Evolutionary conservation across 495 filamentous ascomycete species (phyloP).

Genomic region (Aspergillus mulundensis): DNA sequence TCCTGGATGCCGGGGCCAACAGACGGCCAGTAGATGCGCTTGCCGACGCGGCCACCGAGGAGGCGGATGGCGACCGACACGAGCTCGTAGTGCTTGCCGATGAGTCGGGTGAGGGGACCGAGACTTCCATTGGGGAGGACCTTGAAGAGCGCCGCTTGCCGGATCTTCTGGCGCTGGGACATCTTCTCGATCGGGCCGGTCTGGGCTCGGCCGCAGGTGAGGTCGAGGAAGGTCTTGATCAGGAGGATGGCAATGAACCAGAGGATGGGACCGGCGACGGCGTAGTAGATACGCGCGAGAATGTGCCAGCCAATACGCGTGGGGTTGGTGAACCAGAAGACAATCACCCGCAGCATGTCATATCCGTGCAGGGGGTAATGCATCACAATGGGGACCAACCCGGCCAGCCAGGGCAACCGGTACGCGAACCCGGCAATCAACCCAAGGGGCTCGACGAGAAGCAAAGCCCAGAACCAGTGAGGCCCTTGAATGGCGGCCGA

Average conservation of each 20-base stretch:
- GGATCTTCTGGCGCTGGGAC: background rate
- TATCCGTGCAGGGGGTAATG: background rate
- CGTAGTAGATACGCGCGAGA: background rate
- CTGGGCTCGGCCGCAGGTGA: background rate
- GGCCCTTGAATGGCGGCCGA: background rate
- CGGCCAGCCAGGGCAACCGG: background rate
- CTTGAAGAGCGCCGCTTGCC: conserved; percentile 3
- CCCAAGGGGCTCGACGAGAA: background rate
- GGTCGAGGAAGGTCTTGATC: background rate
- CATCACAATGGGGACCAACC: background rate
- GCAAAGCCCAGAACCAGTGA: background rate
- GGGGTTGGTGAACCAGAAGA: conserved; percentile 4
- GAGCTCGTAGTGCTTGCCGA: conserved; percentile 38
- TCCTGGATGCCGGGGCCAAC: conserved; percentile 42
- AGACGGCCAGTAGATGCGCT: conserved; percentile 46
- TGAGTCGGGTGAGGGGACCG: background rate
- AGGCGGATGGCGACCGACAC: conserved; percentile 13
- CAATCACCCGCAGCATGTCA: background rate
- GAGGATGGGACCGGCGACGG: background rate
- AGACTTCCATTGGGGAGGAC: background rate
- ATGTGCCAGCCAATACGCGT: background rate
- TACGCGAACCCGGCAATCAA: background rate
- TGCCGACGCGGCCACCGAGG: conserved; percentile 37
- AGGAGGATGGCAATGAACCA: background rate
- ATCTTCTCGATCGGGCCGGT: background rate